Evolutionary conservation across 2,329 filamentous ascomycete genomes (phyloP).

Genomic region (Colletotrichum sublineola): DNA sequence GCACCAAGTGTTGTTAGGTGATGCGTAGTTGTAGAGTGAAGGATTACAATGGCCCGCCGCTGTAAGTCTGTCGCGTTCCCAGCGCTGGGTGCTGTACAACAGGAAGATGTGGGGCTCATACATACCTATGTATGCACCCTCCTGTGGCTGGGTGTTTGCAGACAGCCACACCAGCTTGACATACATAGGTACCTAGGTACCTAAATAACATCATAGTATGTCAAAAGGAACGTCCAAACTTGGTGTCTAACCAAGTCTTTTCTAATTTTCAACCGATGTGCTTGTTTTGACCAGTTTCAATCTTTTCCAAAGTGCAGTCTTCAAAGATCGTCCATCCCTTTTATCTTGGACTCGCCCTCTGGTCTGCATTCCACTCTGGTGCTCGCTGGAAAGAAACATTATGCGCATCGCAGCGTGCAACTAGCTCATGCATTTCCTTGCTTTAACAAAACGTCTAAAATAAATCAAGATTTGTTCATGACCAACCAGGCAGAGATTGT

Average conservation of each 20-base stretch:
- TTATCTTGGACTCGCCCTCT: not conserved
- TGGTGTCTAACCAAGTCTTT: not conserved
- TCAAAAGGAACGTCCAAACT: not conserved
- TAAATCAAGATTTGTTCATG: too few relatives aligned
- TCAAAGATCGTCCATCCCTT: not conserved
- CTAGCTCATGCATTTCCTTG: too few relatives aligned
- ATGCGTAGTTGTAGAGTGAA: not conserved
- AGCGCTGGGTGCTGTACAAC: not conserved
- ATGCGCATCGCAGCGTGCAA: too few relatives aligned
- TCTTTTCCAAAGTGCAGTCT: not conserved
- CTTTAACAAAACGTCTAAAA: too few relatives aligned
- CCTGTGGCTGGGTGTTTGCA: not conserved
- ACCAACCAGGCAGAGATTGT: too few relatives aligned
- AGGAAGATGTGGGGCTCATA: not conserved
- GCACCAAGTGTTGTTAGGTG: not conserved
- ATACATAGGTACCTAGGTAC: not conserved
- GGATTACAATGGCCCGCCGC: not conserved
- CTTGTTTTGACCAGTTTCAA: not conserved
- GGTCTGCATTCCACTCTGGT: not conserved
- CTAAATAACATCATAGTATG: not conserved
- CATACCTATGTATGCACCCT: too few relatives aligned
- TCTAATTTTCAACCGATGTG: not conserved
- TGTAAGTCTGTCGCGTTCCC: not conserved
- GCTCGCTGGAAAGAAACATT: not conserved
- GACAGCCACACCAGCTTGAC: constrained; percentile 1